Evolutionary conservation across 2,329 filamentous ascomycete genomes (phyloP).

Genomic region (Hypoxylon sp.): DNA sequence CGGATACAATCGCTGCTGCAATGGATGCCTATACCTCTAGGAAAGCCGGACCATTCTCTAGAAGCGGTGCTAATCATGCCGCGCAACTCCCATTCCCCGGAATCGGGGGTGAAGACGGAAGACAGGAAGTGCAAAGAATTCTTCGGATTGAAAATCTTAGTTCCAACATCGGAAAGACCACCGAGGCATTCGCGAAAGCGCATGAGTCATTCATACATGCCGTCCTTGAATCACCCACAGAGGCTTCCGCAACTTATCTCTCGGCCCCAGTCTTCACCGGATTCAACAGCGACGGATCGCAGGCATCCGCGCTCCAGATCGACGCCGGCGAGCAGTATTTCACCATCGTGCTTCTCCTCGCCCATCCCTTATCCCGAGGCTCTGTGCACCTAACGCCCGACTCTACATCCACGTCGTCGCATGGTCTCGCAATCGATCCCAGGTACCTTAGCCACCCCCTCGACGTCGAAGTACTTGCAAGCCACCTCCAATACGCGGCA

Average conservation of each 20-base stretch:
- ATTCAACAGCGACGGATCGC: constrained; percentile 6
- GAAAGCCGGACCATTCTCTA: constrained; percentile 35
- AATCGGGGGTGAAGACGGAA: constrained; percentile 35
- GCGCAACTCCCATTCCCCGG: constrained; percentile 39
- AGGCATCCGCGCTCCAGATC: background rate
- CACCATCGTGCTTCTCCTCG: constrained; percentile 5
- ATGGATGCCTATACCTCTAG: constrained; percentile 36
- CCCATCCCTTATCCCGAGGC: constrained; percentile 33
- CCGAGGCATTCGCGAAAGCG: constrained; percentile 8
- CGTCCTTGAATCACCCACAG: constrained; percentile 8
- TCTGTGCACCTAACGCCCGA: constrained; percentile 28
- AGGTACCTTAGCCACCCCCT: constrained; percentile 30
- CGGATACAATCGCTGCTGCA: constrained; percentile 14
- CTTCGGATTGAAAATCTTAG: background rate
- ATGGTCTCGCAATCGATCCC: constrained; percentile 7
- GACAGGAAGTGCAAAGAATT: constrained; percentile 48
- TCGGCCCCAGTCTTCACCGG: background rate
- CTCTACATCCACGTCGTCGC: background rate
- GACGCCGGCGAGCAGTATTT: constrained; percentile 7
- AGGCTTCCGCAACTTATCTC: constrained; percentile 10
- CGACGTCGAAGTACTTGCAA: constrained; percentile 28
- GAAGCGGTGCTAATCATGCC: constrained; percentile 31
- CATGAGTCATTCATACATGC: constrained; percentile 19
- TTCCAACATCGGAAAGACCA: background rate
- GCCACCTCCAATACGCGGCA: constrained; percentile 17